Conservation (phyloP, 176 grass and related monocot species). For the Triticum aestivum region DNA sequence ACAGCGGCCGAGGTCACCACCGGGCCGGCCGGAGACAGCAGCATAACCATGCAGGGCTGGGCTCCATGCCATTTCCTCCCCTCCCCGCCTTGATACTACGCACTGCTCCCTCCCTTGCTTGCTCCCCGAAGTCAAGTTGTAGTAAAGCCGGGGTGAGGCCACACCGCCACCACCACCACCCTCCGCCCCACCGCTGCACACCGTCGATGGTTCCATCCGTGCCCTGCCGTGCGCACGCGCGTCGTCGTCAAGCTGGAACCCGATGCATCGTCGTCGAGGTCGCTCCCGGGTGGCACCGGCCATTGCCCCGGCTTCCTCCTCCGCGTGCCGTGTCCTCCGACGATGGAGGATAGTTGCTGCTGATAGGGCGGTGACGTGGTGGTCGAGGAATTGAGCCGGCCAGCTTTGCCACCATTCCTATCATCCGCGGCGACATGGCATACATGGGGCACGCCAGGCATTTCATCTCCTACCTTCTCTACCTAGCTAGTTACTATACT, state of each 20-base stretch:
- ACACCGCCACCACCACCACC: neutral
- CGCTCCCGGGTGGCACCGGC: neutral
- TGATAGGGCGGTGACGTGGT: neutral
- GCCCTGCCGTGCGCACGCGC: neutral
- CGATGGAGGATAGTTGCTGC: slow-evolving; percentile 3
- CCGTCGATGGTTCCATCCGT: neutral
- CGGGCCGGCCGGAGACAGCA: neutral
- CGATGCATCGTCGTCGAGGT: neutral
- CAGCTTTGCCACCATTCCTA: neutral
- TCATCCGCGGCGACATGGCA: slow-evolving; percentile 22
- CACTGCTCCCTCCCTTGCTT: neutral
- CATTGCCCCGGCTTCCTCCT: neutral
- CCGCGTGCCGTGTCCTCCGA: neutral
- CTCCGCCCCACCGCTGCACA: too few species aligned
- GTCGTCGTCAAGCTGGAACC: neutral
- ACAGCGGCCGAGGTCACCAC: neutral
- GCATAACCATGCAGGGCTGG: neutral
- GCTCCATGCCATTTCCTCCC: slow-evolving; percentile 29
- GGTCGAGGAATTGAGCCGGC: neutral
- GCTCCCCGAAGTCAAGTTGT: slow-evolving; percentile 9
- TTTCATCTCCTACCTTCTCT: slow-evolving; percentile 28
- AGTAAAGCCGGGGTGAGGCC: neutral
- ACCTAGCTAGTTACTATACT: neutral
- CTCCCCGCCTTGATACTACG: neutral
- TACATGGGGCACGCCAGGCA: slow-evolving; percentile 67